These are phyloP conservation scores for Pseudonitzschia multiseries DNA, from an alignment of 108 stramenopile genomes.

Conservation along the genomic window DNA sequence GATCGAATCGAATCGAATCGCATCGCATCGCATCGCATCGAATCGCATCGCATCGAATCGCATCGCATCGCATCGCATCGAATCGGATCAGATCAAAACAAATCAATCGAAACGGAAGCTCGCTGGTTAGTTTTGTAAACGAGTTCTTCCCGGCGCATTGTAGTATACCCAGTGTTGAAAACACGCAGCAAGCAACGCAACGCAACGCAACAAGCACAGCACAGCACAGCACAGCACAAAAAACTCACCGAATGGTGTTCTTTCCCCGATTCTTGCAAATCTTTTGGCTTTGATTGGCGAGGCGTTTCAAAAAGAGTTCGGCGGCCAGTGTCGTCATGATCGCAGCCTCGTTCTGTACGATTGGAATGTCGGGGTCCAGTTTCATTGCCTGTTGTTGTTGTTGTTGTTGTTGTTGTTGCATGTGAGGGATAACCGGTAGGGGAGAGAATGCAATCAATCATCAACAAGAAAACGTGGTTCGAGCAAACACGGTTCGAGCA, in stretches of 20 bases:
- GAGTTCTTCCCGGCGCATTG: too few species aligned
- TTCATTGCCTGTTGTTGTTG: conserved; percentile 73
- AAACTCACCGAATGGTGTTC: conserved; percentile 61
- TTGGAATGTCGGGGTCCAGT: conserved; percentile 73
- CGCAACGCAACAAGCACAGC: too few species aligned
- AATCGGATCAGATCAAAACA: too few species aligned
- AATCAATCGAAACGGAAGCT: too few species aligned
- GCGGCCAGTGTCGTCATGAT: conserved; percentile 75
- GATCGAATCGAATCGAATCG: not conserved
- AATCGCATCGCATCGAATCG: not conserved
- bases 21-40: not conserved
- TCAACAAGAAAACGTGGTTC: not conserved
- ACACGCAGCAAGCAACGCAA: too few species aligned
- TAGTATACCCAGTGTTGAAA: too few species aligned
- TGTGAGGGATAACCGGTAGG: not conserved
- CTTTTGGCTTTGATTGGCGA: conserved; percentile 68
- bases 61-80: too few species aligned
- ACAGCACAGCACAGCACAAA: too few species aligned
- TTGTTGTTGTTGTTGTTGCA: too few species aligned
- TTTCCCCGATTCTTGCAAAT: conserved; percentile 67
- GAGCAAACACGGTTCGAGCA: too few species aligned
- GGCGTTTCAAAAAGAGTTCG: conserved; percentile 71
- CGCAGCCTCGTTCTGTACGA: conserved; percentile 87
- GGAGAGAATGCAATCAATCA: not conserved
- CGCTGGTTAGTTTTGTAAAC: too few species aligned